These are phyloP conservation scores for Toxoplasma gondii DNA, from an alignment of 169 alveolate genomes.

Conservation along the genomic window DNA sequence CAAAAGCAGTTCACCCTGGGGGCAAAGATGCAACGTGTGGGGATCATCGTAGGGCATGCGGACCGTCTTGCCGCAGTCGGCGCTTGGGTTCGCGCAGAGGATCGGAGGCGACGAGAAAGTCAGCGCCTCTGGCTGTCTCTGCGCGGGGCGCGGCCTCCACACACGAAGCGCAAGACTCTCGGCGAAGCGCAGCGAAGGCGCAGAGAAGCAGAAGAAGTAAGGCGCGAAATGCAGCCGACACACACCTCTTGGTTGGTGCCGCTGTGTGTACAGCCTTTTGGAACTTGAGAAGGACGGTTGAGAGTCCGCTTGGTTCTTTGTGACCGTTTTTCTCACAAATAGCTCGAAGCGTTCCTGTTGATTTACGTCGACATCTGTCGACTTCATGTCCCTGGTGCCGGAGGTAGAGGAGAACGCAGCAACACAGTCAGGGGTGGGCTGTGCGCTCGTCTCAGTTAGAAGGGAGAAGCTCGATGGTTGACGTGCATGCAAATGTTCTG, in stretches of 20 bases:
- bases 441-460: too few relatives aligned
- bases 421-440: too few relatives aligned
- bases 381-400: too few relatives aligned
- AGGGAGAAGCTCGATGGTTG: too few relatives aligned
- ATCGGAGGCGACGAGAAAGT: background rate
- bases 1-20: slow-evolving; percentile 31
- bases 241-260: background rate
- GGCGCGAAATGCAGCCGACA: too few relatives aligned
- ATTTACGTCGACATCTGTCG: too few relatives aligned
- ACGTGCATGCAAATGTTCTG: too few relatives aligned
- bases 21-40: background rate
- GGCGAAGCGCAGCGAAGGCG: too few relatives aligned
- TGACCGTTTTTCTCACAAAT: too few relatives aligned
- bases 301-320: background rate
- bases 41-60: slow-evolving; percentile 1
- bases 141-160: background rate
- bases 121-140: background rate
- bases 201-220: background rate
- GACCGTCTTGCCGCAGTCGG: background rate
- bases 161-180: background rate
- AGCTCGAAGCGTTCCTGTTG: too few relatives aligned
- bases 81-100: background rate
- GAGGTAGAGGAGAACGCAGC: too few relatives aligned
- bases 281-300: background rate
- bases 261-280: background rate